Evolutionary conservation across 2,329 filamentous ascomycete genomes (phyloP), one percentile per base, ranked within the genome.

Genomic region (Penicillium sumatraense): DNA sequence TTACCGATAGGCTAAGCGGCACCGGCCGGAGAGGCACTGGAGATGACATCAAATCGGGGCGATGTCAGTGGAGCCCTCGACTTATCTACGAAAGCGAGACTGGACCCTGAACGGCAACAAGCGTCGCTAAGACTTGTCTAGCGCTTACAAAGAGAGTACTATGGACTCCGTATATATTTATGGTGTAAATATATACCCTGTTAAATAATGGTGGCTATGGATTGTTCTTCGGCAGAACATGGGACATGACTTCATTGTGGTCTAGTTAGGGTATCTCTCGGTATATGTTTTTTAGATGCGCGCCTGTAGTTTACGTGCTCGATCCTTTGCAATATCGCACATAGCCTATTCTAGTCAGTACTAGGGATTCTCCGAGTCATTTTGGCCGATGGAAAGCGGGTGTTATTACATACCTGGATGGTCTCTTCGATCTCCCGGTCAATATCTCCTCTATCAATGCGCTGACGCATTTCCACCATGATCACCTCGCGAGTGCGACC

Each of bases 291-390:
- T 61, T 31, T 61, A 64, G 29, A 64, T 59, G 29, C 40, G 58
- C 29, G 64, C 53, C 48, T 68, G 68, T 35, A 90, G 72, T 73
- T 92, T 96, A 27, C 75, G 72, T 1, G 88, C 90, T 46, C 93
- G 84, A 68, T 96, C 91, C 49, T 85, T 83, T 26, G 93, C 93
- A 68, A 97, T 97, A 66, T 92, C 89, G 68, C 91, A 91, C 90
- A 97, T 96, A 36, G 93, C 92, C 89, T 91, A 53, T 33, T 2
- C 42, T 21, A 7, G 35, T 59, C 29, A 59, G 42, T 36, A 4
- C 29, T 41, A 3, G 16, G 2, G 18, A 7, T 36, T 33, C 33
- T 26, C 16, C 40, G 18, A 14, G n/a, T n/a, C n/a, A n/a, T n/a
- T 33, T 14, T 33, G 26, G 26, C 14, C n/a, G 14, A 5, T 14